Conservation (phyloP, 768 basidiomycete species). For the Chalciporus pseudorubinellus region DNA sequence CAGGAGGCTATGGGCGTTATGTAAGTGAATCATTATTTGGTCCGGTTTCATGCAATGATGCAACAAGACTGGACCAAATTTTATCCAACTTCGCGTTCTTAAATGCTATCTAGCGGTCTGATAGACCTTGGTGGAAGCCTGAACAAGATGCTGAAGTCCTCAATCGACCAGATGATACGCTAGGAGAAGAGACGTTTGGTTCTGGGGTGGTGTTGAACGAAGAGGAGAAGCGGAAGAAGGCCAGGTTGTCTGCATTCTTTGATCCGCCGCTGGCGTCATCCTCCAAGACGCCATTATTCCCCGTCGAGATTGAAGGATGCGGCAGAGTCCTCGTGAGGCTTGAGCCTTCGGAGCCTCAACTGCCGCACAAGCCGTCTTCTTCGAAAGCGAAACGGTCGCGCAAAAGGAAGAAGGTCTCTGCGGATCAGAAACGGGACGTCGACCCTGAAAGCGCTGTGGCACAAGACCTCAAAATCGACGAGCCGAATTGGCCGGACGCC, state of each 20-base stretch:
- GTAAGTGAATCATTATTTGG: constrained; percentile 39
- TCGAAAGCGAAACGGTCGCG: constrained; percentile 41
- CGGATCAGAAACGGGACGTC: constrained; percentile 20
- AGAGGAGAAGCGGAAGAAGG: constrained; percentile 64
- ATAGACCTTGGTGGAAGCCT: constrained; percentile 19
- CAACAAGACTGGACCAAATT: constrained; percentile 7
- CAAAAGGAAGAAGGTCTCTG: constrained; percentile 49
- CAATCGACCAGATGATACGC: constrained; percentile 9
- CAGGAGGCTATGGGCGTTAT: constrained; percentile 76
- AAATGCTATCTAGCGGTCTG: constrained; percentile 23
- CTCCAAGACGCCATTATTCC: constrained; percentile 45
- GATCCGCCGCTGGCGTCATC: constrained; percentile 35
- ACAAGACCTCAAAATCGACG: constrained; percentile 38
- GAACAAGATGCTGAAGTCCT: constrained; percentile 16
- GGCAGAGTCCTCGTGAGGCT: constrained; percentile 70
- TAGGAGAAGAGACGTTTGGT: constrained; percentile 9
- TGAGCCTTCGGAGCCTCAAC: constrained; percentile 38
- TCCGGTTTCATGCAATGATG: not conserved
- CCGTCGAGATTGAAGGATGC: constrained; percentile 63
- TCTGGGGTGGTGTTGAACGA: constrained; percentile 36
- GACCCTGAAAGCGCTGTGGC: constrained; percentile 12
- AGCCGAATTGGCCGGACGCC: constrained; percentile 75
- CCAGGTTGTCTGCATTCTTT: constrained; percentile 67
- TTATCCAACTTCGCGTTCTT: constrained; percentile 9
- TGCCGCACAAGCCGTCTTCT: constrained; percentile 28